Evolutionary conservation across 2,329 filamentous ascomycete species (phyloP).

Genomic region (Ophioceras dolichostomum): DNA sequence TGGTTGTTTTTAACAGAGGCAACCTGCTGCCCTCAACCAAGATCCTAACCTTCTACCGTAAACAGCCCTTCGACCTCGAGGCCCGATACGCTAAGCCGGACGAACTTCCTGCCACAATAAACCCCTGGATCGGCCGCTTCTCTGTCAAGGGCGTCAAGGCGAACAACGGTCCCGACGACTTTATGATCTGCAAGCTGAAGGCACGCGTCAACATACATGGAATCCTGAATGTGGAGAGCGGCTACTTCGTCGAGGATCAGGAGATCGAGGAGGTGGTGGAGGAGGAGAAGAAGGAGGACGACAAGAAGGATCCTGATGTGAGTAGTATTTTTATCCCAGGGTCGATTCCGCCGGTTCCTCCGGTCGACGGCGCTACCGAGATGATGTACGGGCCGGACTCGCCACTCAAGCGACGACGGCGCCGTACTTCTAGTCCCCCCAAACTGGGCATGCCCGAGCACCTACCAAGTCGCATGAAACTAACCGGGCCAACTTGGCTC

Average conservation of each 20-base stretch:
- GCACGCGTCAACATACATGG: slow-evolving; percentile 93
- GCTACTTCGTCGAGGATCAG: slow-evolving; percentile 96
- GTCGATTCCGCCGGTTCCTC: too few species aligned
- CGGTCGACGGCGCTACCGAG: not conserved
- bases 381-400: not conserved
- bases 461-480: slow-evolving; percentile 6
- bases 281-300: slow-evolving; percentile 25
- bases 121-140: slow-evolving; percentile 94
- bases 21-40: slow-evolving; percentile 97
- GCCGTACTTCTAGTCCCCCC: not conserved
- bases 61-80: slow-evolving; percentile 93
- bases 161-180: slow-evolving; percentile 75
- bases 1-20: slow-evolving; percentile 95
- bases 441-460: slow-evolving; percentile 5
- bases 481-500: slow-evolving; percentile 7
- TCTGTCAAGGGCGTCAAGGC: slow-evolving; percentile 96
- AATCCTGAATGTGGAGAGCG: slow-evolving; percentile 89
- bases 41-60: slow-evolving; percentile 98
- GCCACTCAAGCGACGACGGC: slow-evolving; percentile 1
- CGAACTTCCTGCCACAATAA: slow-evolving; percentile 73
- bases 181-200: slow-evolving; percentile 99
- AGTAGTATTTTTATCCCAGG: slow-evolving; percentile 26
- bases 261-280: slow-evolving; percentile 70
- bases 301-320: slow-evolving; percentile 62
- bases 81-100: slow-evolving; percentile 86